Conservation (phyloP, 108 stramenopile genomes). For the Craspedostauros australis region DNA sequence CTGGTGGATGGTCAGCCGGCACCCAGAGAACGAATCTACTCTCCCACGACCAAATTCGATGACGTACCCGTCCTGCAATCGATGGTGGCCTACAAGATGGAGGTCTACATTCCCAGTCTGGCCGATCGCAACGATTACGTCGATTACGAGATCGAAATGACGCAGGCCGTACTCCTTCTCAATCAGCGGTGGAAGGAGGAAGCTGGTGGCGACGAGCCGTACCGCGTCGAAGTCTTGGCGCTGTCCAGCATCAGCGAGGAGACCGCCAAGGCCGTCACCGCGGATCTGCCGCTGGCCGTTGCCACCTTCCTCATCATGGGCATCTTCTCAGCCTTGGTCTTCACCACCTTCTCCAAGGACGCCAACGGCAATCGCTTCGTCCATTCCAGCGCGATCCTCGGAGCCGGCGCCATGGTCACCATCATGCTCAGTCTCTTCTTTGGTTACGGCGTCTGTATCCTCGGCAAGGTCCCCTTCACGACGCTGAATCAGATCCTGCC, state of each 20-base stretch:
- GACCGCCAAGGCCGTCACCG: neutral
- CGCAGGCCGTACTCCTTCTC: neutral
- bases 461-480: conserved; percentile 4
- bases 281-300: conserved; percentile 4
- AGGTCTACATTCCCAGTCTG: neutral
- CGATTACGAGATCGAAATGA: neutral
- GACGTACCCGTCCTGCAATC: neutral
- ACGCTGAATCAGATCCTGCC: neutral
- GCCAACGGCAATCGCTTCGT: too few species aligned
- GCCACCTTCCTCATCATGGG: conserved; percentile 4
- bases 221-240: neutral
- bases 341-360: neutral
- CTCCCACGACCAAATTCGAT: too few species aligned
- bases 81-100: neutral
- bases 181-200: neutral
- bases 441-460: conserved; percentile 4
- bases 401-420: conserved; percentile 1
- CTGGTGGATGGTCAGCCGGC: neutral
- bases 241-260: neutral
- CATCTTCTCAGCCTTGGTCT: neutral
- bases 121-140: too few species aligned
- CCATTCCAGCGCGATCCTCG: conserved; percentile 1
- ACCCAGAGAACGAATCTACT: neutral
- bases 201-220: neutral
- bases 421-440: conserved; percentile 3